phyloP scores from a whole-genome alignment of 2,329 filamentous ascomycete species.

The Chalaropsis ovoidea region DNA sequence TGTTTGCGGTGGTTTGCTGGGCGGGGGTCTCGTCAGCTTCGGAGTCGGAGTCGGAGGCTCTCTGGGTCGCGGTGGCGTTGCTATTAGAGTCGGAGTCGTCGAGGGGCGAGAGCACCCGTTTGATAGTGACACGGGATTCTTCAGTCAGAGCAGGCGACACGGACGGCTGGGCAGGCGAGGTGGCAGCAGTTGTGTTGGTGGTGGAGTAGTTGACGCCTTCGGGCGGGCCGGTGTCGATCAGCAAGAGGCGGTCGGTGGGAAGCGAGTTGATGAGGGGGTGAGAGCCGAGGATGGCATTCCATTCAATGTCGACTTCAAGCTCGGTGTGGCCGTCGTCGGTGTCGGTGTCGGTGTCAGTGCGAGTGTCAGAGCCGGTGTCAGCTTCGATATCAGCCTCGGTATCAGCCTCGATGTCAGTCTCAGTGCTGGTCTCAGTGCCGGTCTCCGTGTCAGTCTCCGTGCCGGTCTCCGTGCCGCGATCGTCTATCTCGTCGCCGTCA shows the following conservation, averaged over 20 bases:
- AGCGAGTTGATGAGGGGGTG: background rate
- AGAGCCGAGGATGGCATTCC: slow-evolving; percentile 16
- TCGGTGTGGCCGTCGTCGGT: slow-evolving; percentile 16
- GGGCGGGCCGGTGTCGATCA: slow-evolving; percentile 2
- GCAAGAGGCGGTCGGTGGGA: background rate
- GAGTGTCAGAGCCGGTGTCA: background rate
- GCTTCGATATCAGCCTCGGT: background rate
- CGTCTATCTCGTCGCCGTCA: slow-evolving; percentile 1
- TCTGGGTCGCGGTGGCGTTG: background rate
- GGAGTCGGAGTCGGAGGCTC: background rate
- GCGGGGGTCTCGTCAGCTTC: background rate
- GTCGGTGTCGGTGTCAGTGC: slow-evolving; percentile 4
- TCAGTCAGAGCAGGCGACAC: slow-evolving; percentile 21
- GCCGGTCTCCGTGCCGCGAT: background rate
- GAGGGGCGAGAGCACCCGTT: slow-evolving; percentile 17
- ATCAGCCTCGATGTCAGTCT: background rate
- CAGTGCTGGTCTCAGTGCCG: background rate
- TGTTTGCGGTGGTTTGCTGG: background rate
- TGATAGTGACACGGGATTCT: slow-evolving; percentile 23
- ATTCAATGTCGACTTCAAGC: slow-evolving; percentile 18
- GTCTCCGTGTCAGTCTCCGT: background rate
- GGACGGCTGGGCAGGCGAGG: background rate
- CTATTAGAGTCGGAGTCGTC: slow-evolving; percentile 16
- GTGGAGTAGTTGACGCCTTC: slow-evolving; percentile 16
- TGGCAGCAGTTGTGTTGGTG: slow-evolving; percentile 14